phyloP scores from a whole-genome alignment of 2,329 filamentous ascomycete genomes.

The Epicoccum sorghinum region DNA sequence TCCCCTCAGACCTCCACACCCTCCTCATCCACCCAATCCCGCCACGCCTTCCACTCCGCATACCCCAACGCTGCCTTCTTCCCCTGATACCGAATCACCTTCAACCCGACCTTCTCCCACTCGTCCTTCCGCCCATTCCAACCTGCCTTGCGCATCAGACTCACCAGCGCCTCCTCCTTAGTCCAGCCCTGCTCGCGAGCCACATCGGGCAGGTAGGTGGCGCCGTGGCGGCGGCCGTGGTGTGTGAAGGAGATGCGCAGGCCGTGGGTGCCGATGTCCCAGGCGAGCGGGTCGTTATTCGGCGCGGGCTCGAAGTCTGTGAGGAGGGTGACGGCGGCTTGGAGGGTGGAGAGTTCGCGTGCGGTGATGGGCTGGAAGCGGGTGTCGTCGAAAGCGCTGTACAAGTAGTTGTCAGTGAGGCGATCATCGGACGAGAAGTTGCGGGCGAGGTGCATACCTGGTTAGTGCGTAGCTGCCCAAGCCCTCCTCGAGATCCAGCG shows the following conservation, averaged over 20 bases:
- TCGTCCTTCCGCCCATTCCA: conserved; percentile 72
- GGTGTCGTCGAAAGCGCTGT: conserved; percentile 67
- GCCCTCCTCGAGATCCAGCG: conserved; percentile 73
- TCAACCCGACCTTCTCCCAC: conserved; percentile 81
- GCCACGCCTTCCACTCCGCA: conserved; percentile 79
- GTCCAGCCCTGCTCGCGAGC: conserved; percentile 92
- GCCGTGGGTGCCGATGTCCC: conserved; percentile 85
- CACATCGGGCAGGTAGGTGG: conserved; percentile 93
- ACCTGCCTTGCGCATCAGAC: conserved; percentile 91
- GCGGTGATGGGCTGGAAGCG: conserved; percentile 65
- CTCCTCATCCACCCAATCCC: conserved; percentile 66
- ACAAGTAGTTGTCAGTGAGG: background rate
- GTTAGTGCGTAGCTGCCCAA: conserved; percentile 82
- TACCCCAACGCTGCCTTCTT: conserved; percentile 75
- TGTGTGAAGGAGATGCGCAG: conserved; percentile 85
- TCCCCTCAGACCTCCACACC: too few relatives aligned
- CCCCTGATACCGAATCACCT: conserved; percentile 85
- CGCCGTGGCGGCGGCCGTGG: conserved; percentile 73
- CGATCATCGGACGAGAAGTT: background rate
- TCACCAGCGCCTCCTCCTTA: conserved; percentile 88
- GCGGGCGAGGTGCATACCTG: conserved; percentile 56
- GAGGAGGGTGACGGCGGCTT: conserved; percentile 73
- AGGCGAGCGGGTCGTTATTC: conserved; percentile 70
- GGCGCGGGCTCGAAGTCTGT: conserved; percentile 80
- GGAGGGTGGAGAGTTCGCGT: conserved; percentile 47